Conservation (phyloP, 345 rosid genomes). For the Aquilaria yunnanensis region DNA sequence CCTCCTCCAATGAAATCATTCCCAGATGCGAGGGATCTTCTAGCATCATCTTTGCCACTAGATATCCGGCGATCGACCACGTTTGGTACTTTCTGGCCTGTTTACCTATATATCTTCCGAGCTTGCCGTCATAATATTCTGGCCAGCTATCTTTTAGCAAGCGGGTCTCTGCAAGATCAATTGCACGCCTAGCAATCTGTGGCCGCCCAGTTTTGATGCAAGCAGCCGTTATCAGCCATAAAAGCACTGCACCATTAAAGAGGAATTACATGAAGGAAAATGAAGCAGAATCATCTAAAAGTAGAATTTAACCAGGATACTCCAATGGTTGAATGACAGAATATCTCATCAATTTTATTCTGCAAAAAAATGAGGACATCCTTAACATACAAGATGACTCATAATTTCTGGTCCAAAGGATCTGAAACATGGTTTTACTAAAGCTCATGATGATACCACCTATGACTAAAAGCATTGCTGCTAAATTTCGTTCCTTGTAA, state of each 20-base stretch:
- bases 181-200: constrained; percentile 59
- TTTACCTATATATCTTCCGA: constrained; percentile 61
- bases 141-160: constrained; percentile 73
- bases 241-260: constrained; percentile 36
- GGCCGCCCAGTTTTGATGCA: constrained; percentile 76
- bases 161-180: constrained; percentile 62
- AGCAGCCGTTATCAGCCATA: constrained; percentile 76
- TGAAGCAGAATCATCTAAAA: not conserved
- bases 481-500: too few species aligned
- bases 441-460: too few species aligned
- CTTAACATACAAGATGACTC: too few species aligned
- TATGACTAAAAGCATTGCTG: too few species aligned
- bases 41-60: constrained; percentile 65
- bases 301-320: too few species aligned
- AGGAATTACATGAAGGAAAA: not conserved
- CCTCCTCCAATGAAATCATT: constrained; percentile 60
- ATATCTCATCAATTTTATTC: too few species aligned
- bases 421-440: too few species aligned
- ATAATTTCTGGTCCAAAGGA: too few species aligned
- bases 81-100: constrained; percentile 68
- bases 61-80: constrained; percentile 61
- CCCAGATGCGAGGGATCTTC: constrained; percentile 65
- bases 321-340: too few species aligned
- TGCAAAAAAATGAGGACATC: too few species aligned
- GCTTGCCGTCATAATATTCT: constrained; percentile 63